Evolutionary conservation across 2,329 filamentous ascomycete species (phyloP).

Genomic region (Apiospora koreana): DNA sequence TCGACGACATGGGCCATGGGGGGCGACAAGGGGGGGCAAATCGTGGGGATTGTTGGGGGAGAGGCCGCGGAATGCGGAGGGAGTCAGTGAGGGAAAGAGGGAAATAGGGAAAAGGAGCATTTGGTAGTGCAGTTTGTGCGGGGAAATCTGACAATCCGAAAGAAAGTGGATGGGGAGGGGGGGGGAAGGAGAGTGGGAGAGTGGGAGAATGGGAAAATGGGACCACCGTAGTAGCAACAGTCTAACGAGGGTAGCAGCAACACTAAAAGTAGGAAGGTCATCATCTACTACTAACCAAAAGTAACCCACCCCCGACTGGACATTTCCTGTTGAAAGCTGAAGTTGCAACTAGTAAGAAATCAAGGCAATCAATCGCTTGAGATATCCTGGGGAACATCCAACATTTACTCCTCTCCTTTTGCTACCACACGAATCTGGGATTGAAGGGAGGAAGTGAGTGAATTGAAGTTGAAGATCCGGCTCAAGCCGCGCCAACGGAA

Average conservation of each 20-base stretch:
- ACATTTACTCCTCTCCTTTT: not conserved
- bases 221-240: not conserved
- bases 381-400: not conserved
- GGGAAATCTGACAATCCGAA: not conserved
- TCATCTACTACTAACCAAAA: not conserved
- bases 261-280: conserved; percentile 3
- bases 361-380: not conserved
- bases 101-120: not conserved
- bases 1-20: not conserved
- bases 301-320: not conserved
- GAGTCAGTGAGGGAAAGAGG: not conserved
- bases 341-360: not conserved
- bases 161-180: not conserved
- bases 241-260: conserved; percentile 2
- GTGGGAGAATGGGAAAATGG: not conserved
- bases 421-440: not conserved
- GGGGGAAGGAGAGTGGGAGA: no score
- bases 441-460: not conserved
- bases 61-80: not conserved
- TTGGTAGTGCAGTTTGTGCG: not conserved
- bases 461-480: not conserved
- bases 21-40: not conserved
- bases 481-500: not conserved
- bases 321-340: not conserved
- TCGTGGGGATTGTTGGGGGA: conserved; percentile 9